Evolutionary conservation across 805 yeast species (phyloP).

Genomic region (Myxozyma geophila): DNA sequence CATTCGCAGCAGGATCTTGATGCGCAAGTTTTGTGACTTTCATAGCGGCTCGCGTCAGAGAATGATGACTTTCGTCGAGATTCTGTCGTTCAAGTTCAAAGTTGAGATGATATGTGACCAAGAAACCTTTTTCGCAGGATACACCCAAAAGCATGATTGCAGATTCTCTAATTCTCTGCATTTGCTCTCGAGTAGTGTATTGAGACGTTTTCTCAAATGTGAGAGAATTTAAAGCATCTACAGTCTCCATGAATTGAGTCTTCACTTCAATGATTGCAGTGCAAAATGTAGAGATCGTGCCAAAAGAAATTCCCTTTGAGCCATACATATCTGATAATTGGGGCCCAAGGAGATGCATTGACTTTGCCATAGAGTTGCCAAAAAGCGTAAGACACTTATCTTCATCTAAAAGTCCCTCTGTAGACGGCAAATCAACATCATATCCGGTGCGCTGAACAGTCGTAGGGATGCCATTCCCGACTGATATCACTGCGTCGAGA

Average conservation of each 20-base stretch:
- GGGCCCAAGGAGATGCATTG: conserved; percentile 3
- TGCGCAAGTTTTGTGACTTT: neutral
- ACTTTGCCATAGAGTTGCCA: conserved; percentile 1
- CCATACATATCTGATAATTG: conserved; percentile 23
- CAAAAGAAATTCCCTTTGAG: neutral
- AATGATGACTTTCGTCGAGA: neutral
- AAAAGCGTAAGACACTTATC: conserved; percentile 9
- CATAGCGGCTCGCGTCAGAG: neutral
- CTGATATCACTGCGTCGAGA: conserved; percentile 21
- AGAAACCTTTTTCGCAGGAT: conserved; percentile 13
- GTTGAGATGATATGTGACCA: conserved; percentile 12
- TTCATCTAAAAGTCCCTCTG: conserved; percentile 15
- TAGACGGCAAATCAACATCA: conserved; percentile 19
- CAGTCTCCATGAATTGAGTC: neutral
- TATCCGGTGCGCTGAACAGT: conserved; percentile 7
- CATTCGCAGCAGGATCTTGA: neutral
- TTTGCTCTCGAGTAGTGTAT: conserved; percentile 4
- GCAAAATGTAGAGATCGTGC: neutral
- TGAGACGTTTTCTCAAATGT: conserved; percentile 4
- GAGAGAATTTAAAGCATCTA: neutral
- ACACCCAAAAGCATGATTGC: conserved; percentile 6
- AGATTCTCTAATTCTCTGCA: neutral
- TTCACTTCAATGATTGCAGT: neutral
- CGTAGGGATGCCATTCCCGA: conserved; percentile 28
- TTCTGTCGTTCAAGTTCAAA: conserved; percentile 1